These are phyloP conservation scores for Protomyces macrosporus DNA, from an alignment of 1,139 yeast genomes.

Conservation along the genomic window DNA sequence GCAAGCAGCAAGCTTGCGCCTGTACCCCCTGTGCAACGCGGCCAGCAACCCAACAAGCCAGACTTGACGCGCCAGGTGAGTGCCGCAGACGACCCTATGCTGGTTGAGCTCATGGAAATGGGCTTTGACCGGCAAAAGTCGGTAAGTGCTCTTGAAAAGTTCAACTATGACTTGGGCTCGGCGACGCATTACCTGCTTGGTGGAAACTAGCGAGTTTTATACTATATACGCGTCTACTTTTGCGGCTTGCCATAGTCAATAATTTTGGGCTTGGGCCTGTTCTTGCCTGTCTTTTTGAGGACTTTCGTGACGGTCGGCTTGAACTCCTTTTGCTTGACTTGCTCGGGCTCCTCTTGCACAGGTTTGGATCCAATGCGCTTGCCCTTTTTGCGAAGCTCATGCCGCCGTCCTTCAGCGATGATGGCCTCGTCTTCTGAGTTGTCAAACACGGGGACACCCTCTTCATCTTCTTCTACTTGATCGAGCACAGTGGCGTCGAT, in stretches of 20 bases:
- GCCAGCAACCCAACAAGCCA: constrained; percentile 9
- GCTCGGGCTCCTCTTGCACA: neutral
- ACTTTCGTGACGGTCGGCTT: neutral
- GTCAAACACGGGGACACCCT: constrained; percentile 66
- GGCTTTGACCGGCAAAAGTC: constrained; percentile 72
- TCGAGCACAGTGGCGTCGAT: constrained; percentile 59
- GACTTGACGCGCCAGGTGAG: constrained; percentile 12
- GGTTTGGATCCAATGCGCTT: constrained; percentile 17
- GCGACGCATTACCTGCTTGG: constrained; percentile 83
- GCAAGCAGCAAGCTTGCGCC: neutral
- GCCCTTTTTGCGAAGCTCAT: constrained; percentile 19
- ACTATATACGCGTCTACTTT: constrained; percentile 1
- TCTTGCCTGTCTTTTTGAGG: constrained; percentile 5
- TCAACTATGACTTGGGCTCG: constrained; percentile 70
- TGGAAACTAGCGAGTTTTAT: constrained; percentile 5
- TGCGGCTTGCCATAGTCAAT: constrained; percentile 22
- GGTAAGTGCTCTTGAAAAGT: constrained; percentile 58
- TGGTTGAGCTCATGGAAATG: constrained; percentile 77
- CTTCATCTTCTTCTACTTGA: constrained; percentile 53
- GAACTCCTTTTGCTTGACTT: neutral
- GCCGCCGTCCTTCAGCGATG: constrained; percentile 62
- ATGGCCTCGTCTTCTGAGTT: constrained; percentile 68
- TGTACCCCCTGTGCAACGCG: constrained; percentile 8
- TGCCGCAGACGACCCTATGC: constrained; percentile 28
- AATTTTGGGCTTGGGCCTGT: constrained; percentile 12